Percentiles rank a stretch among this genome's conserved stretches.
These are phyloP conservation scores for Calocera viscosa DNA, from an alignment of 768 basidiomycete species.

Conservation along the genomic window DNA sequence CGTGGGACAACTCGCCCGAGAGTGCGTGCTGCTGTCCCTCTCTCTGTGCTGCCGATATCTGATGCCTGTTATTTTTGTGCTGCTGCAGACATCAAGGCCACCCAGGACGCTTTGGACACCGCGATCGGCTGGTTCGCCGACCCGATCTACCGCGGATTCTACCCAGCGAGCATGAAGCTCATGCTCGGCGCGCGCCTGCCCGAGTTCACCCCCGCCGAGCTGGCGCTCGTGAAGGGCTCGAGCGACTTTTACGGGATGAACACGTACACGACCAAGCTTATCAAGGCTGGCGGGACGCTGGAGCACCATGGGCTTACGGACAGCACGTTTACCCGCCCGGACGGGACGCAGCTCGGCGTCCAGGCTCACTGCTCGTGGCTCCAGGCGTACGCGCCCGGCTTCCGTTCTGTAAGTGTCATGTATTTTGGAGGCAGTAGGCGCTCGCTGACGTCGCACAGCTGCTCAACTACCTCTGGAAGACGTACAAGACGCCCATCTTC, in stretches of 20 bases:
- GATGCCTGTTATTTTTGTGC: conserved; percentile 2
- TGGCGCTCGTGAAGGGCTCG: conserved; percentile 45
- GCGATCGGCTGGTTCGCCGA: conserved; percentile 54
- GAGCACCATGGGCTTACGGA: conserved; percentile 52
- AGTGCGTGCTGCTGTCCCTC: conserved; percentile 36
- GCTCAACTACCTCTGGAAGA: conserved; percentile 57
- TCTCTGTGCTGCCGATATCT: conserved; percentile 6
- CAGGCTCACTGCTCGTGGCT: conserved; percentile 53
- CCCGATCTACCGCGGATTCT: conserved; percentile 59
- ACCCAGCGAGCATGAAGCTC: conserved; percentile 45
- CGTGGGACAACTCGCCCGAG: conserved; percentile 53
- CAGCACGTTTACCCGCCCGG: conserved; percentile 49
- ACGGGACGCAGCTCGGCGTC: conserved; percentile 47
- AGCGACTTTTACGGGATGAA: conserved; percentile 66
- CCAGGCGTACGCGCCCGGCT: conserved; percentile 56
- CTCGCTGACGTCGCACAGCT: conserved; percentile 27
- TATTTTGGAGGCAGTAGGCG: too few relatives aligned
- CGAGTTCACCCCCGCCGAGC: conserved; percentile 44
- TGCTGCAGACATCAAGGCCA: conserved; percentile 48
- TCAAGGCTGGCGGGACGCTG: conserved; percentile 45
- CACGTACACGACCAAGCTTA: conserved; percentile 55
- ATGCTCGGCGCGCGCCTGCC: conserved; percentile 49
- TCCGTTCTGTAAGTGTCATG: conserved; percentile 43
- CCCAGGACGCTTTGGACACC: conserved; percentile 59
- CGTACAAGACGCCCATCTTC: conserved; percentile 44